These are phyloP conservation scores for Tremella yokohamensis DNA, from an alignment of 768 basidiomycete species.

Conservation along the genomic window DNA sequence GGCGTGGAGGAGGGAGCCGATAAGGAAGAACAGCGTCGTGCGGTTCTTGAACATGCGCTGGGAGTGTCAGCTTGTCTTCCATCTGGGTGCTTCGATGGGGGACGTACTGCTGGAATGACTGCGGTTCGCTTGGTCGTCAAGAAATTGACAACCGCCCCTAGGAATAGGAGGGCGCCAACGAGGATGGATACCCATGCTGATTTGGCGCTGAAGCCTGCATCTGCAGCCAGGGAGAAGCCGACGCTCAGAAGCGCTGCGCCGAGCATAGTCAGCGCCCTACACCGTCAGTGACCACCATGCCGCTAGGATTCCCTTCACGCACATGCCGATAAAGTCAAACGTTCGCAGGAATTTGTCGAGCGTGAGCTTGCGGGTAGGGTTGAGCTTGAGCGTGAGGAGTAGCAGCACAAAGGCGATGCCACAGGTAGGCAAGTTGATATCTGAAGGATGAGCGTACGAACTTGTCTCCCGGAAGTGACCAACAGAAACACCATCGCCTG, in stretches of 20 bases:
- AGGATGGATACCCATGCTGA: conserved; percentile 50
- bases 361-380: conserved; percentile 40
- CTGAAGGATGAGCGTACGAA: conserved; percentile 9
- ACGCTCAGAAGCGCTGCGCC: conserved; percentile 50
- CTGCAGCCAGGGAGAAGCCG: conserved; percentile 50
- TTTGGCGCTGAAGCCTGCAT: conserved; percentile 43
- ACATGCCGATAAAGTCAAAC: conserved; percentile 53
- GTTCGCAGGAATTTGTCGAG: conserved; percentile 33
- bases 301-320: conserved; percentile 2
- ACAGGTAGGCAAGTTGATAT: conserved; percentile 49
- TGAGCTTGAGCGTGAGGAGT: conserved; percentile 49
- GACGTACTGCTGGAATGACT: conserved; percentile 50
- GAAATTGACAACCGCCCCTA: conserved; percentile 32
- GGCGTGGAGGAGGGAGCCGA: conserved; percentile 43
- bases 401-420: conserved; percentile 46
- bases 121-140: conserved; percentile 50
- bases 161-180: conserved; percentile 34
- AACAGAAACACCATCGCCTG: conserved; percentile 45
- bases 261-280: conserved; percentile 47
- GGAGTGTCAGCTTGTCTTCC: conserved; percentile 1
- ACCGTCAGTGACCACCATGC: conserved; percentile 2
- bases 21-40: conserved; percentile 44
- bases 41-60: conserved; percentile 48
- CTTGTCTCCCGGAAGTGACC: background rate
- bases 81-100: background rate